phyloP scores from a whole-genome alignment of 2,329 filamentous ascomycete genomes.

The Ilyonectria sp. region DNA sequence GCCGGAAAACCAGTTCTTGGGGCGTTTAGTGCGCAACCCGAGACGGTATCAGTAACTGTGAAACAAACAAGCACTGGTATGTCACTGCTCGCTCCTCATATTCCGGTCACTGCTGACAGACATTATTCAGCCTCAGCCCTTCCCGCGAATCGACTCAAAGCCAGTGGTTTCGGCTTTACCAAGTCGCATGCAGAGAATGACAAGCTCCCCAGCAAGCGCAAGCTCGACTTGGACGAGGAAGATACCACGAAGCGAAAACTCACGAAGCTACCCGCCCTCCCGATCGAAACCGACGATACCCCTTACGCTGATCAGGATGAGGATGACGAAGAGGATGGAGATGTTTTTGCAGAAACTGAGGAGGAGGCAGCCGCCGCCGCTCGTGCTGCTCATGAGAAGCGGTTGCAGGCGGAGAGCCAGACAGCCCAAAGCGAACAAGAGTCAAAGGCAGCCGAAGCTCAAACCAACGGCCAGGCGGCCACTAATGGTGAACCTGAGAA shows the following conservation, averaged over 20 bases:
- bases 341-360: slow-evolving; percentile 85
- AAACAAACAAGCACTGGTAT: slow-evolving; percentile 57
- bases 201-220: slow-evolving; percentile 79
- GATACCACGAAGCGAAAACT: slow-evolving; percentile 90
- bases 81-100: slow-evolving; percentile 28
- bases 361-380: slow-evolving; percentile 91
- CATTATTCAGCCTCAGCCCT: slow-evolving; percentile 64
- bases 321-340: slow-evolving; percentile 81
- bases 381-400: slow-evolving; percentile 86
- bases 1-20: slow-evolving; percentile 66
- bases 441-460: slow-evolving; percentile 43
- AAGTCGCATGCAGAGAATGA: slow-evolving; percentile 77
- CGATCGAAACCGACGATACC: slow-evolving; percentile 74
- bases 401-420: slow-evolving; percentile 68
- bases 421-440: slow-evolving; percentile 60
- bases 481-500: slow-evolving; percentile 44
- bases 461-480: slow-evolving; percentile 49
- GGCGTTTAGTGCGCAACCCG: slow-evolving; percentile 59
- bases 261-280: slow-evolving; percentile 87
- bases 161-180: slow-evolving; percentile 87
- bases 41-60: slow-evolving; percentile 51
- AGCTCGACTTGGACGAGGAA: slow-evolving; percentile 89
- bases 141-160: slow-evolving; percentile 79
- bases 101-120: slow-evolving; percentile 43
- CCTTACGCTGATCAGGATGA: slow-evolving; percentile 75